Base-by-base conservation (phyloP, 2,329 filamentous ascomycete genomes). In the Dactylellina cionopaga region DNA sequence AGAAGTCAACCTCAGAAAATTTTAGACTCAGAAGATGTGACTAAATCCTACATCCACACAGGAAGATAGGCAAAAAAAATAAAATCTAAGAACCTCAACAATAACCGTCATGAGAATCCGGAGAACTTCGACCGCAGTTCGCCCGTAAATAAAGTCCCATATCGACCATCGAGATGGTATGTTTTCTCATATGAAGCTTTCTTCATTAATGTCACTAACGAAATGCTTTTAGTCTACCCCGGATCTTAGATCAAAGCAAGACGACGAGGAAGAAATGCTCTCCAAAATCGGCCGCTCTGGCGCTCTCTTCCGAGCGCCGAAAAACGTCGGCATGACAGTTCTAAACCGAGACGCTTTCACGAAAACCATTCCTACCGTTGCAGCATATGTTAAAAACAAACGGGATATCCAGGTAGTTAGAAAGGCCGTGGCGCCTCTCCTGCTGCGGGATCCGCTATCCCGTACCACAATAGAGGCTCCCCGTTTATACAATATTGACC, bases 271-370 rank as follows among this genome's bases (percentile, higher is more conserved):
- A 54, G 62, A 68, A 15, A 68, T 68, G 60, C 44, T 63, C 11
- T 29, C 63, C 27, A 7, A 31, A n/a, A 9, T 56, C 24, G 46
- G 55, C 37, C 22, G 13, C 11, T 49, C 54, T 24, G 54, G 31
- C n/a, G 10, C 41, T n/a, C 43, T 68, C 5, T 52, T 68, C 35
- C 41, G 66, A 19, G 66, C 77, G 1, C 77, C 77, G 9, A 59
- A 75, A 15, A 72, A 74, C 35, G 71, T 73, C n/a, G 74, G 74
- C 2, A 78, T 78, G 77, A 73, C 59, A 35, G 86, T 87, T 52
- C 87, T 99, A 75, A 93, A 99, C 82, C 89, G 91, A 76, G 85
- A 89, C 13, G 89, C 96, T 75, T 98, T 98, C 83, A 84, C 86
- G 56, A 92, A 89, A 80, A 90, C 85, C 0, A 82, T 96, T 62